Conservation (phyloP, 2,329 filamentous ascomycete genomes). For the Madurella mycetomatis region DNA sequence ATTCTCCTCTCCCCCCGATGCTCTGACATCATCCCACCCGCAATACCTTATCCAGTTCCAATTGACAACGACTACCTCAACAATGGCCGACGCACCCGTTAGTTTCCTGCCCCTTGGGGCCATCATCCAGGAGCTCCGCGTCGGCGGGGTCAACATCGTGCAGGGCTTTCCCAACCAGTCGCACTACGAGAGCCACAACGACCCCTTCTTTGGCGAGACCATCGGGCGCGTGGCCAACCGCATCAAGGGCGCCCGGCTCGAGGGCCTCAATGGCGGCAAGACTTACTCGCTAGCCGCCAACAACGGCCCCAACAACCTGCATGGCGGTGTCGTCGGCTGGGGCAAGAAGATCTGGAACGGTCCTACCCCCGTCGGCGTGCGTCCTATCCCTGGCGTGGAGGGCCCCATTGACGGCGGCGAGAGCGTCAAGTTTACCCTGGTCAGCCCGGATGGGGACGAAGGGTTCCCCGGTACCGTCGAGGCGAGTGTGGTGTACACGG, state of each 20-base stretch:
- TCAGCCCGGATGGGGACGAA: slow-evolving; percentile 78
- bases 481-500: slow-evolving; percentile 71
- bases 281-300: slow-evolving; percentile 69
- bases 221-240: slow-evolving; percentile 86
- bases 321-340: slow-evolving; percentile 73
- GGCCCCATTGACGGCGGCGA: slow-evolving; percentile 54
- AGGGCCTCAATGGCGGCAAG: slow-evolving; percentile 63
- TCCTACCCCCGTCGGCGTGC: slow-evolving; percentile 56
- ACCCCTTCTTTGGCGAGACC: slow-evolving; percentile 83
- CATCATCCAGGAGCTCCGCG: slow-evolving; percentile 74
- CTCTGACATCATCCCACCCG: slow-evolving; percentile 5
- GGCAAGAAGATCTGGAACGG: slow-evolving; percentile 74
- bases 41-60: neutral
- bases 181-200: slow-evolving; percentile 71
- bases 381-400: slow-evolving; percentile 46
- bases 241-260: slow-evolving; percentile 66
- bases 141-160: slow-evolving; percentile 80
- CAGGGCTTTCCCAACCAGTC: slow-evolving; percentile 74
- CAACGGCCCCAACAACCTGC: slow-evolving; percentile 70
- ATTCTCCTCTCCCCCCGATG: neutral
- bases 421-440: slow-evolving; percentile 60
- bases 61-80: neutral
- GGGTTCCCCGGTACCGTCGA: slow-evolving; percentile 85
- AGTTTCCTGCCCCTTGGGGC: slow-evolving; percentile 71
- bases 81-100: slow-evolving; percentile 48